Evolutionary conservation across 257 asterid genomes (phyloP).

Genomic region (Lithospermum erythrorhizon): DNA sequence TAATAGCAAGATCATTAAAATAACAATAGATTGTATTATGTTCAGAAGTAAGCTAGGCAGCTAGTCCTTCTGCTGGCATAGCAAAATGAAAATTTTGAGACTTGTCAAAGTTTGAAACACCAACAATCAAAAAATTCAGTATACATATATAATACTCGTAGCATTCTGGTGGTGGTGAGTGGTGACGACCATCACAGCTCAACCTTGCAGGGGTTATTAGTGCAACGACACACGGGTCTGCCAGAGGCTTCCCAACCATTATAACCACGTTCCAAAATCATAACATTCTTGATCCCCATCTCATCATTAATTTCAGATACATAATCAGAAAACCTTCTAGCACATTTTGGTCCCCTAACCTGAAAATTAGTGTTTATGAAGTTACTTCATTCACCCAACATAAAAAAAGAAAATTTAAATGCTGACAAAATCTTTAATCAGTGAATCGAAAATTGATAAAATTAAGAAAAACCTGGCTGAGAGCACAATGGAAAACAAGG

Average conservation of each 20-base stretch:
- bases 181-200: conserved; percentile 8
- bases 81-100: background rate
- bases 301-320: conserved; percentile 37
- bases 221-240: conserved; percentile 78
- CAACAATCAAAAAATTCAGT: background rate
- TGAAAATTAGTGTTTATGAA: conserved; percentile 10
- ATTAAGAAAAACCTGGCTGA: conserved; percentile 61
- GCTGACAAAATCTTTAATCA: no score
- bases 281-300: conserved; percentile 49
- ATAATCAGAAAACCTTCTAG: conserved; percentile 67
- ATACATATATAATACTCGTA: no score
- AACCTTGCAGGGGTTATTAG: conserved; percentile 62
- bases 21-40: background rate
- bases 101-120: no score
- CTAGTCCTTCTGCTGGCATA: background rate
- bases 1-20: background rate
- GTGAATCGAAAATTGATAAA: background rate
- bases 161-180: no score
- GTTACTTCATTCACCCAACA: no score
- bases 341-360: conserved; percentile 98
- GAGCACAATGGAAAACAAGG: conserved; percentile 93
- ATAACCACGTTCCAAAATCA: conserved; percentile 77
- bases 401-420: background rate
- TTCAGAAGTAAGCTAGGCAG: background rate
- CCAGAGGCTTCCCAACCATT: conserved; percentile 96